Percentiles rank a stretch among this genome's conserved stretches.
phyloP scores from a whole-genome alignment of 2,329 filamentous ascomycete genomes.

The Botrytis cinerea region DNA sequence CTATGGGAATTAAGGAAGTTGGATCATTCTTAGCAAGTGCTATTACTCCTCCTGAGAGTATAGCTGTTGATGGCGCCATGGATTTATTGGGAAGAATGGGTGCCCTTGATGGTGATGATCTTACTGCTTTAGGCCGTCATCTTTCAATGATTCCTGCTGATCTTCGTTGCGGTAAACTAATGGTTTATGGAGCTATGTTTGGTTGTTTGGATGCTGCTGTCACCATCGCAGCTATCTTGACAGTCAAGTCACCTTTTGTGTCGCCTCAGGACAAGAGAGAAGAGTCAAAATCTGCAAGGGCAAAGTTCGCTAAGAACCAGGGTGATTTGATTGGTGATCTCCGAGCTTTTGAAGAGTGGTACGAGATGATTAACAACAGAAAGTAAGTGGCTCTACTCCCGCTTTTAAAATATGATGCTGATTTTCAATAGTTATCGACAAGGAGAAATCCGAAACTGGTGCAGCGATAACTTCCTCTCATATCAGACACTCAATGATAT shows the following conservation, averaged over 20 bases:
- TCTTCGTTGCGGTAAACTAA: constrained; percentile 86
- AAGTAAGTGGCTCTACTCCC: constrained; percentile 34
- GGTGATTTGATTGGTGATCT: constrained; percentile 90
- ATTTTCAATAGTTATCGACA: constrained; percentile 48
- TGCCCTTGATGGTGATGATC: constrained; percentile 78
- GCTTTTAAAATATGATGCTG: constrained; percentile 20
- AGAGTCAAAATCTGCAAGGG: constrained; percentile 73
- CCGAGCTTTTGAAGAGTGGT: constrained; percentile 81
- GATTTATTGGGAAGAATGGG: constrained; percentile 80
- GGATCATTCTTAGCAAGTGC: constrained; percentile 79
- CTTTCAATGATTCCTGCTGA: constrained; percentile 95
- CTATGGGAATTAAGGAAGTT: constrained; percentile 88
- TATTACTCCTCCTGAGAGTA: constrained; percentile 81
- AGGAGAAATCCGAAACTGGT: constrained; percentile 72
- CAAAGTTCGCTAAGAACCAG: constrained; percentile 72
- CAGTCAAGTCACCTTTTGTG: constrained; percentile 82
- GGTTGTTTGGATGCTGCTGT: constrained; percentile 87
- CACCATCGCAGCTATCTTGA: constrained; percentile 90
- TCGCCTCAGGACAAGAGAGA: constrained; percentile 82
- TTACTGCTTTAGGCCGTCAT: constrained; percentile 89
- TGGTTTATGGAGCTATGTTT: constrained; percentile 94
- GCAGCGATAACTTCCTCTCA: constrained; percentile 81
- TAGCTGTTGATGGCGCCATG: constrained; percentile 85
- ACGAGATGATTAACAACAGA: constrained; percentile 61
- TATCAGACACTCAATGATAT: constrained; percentile 86